Evolutionary conservation across 2,329 filamentous ascomycete species (phyloP).

Genomic region (Lecanoromycetidae sp.): DNA sequence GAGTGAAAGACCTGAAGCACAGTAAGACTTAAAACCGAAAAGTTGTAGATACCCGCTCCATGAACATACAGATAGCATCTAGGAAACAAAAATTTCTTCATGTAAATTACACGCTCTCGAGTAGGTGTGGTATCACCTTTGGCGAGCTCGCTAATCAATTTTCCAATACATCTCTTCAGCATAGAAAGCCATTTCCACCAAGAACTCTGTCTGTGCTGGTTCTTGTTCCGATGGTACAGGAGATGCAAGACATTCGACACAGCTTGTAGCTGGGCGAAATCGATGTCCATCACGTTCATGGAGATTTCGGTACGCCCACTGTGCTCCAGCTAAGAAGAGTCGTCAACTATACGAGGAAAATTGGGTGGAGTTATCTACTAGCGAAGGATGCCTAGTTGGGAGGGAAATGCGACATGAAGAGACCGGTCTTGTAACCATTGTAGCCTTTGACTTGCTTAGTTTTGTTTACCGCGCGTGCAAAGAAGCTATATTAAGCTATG

Average conservation of each 20-base stretch:
- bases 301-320: too few species aligned
- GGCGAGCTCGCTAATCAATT: conserved; percentile 39
- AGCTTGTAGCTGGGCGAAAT: conserved; percentile 1
- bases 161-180: conserved; percentile 53
- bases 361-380: too few species aligned
- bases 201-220: conserved; percentile 68
- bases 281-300: not conserved
- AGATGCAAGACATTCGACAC: conserved; percentile 49
- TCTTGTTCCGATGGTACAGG: conserved; percentile 73
- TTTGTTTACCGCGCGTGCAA: too few species aligned
- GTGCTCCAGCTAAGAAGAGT: too few species aligned
- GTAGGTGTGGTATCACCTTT: conserved; percentile 27
- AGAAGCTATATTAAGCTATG: too few species aligned
- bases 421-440: too few species aligned
- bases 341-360: too few species aligned
- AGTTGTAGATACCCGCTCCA: not conserved
- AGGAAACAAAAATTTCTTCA: conserved; percentile 28
- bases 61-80: conserved; percentile 31
- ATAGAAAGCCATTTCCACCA: conserved; percentile 72
- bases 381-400: too few species aligned
- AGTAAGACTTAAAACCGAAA: not conserved
- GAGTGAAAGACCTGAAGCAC: conserved; percentile 48
- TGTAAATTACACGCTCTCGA: conserved; percentile 20
- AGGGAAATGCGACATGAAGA: too few species aligned
- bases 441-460: too few species aligned